phyloP scores from a whole-genome alignment of 202 grass and related monocot genomes.

The Zoysia matrella region DNA sequence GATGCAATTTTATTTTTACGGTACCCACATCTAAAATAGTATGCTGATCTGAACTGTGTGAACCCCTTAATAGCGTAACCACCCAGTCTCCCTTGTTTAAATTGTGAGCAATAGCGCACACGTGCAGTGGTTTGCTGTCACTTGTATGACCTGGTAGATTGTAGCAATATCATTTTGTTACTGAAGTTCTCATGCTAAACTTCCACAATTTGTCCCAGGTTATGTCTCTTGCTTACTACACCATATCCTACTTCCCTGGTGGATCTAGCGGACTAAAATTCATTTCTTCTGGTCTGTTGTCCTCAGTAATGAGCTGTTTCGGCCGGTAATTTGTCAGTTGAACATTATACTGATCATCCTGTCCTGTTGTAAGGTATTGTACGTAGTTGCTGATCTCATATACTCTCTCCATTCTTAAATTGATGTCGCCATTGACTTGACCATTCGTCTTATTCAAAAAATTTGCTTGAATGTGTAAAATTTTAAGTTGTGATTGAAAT shows the following conservation, averaged over 20 bases:
- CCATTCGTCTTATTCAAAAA: no score
- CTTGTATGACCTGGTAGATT: not conserved
- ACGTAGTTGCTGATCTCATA: conserved; percentile 39
- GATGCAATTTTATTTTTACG: not conserved
- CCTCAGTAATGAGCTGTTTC: conserved; percentile 68
- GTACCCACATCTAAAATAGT: not conserved
- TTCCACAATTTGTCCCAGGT: conserved; percentile 53
- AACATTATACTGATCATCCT: conserved; percentile 1
- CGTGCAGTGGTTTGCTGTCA: not conserved
- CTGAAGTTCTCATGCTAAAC: not conserved
- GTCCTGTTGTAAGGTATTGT: conserved; percentile 26
- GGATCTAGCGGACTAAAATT: conserved; percentile 90
- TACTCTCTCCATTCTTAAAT: no score
- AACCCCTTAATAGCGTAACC: no score
- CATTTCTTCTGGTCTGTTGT: conserved; percentile 70
- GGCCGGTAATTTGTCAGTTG: conserved; percentile 44
- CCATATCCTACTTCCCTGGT: conserved; percentile 95
- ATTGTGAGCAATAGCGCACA: no score
- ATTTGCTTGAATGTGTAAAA: no score
- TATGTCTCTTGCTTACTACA: conserved; percentile 86
- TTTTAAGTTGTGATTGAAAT: no score
- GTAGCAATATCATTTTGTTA: not conserved
- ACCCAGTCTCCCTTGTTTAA: no score
- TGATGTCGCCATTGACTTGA: no score
- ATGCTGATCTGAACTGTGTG: conserved; percentile 5